Base-by-base conservation (phyloP, 116 monocot genomes). In the Posidonia oceanica region DNA sequence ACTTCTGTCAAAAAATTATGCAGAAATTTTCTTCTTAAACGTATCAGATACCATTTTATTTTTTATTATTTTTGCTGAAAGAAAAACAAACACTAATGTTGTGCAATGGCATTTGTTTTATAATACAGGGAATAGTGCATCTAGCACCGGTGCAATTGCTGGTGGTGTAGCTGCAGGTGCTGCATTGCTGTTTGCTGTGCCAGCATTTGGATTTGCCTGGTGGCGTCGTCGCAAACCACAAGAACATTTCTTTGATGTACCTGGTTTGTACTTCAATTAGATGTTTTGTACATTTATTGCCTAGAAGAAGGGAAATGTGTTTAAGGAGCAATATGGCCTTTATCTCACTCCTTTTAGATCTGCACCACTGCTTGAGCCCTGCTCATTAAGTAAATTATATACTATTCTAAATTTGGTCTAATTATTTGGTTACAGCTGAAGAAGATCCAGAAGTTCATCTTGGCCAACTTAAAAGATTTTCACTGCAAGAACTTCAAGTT, bases 371-470 rank as follows among this genome's bases (percentile, higher is more conserved):
- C 42, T 42, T 42, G 8, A 42, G 42, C 42, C 4, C 42, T 42
- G 8, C 42, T 42, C 8, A 2, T 5, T 42, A 42, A 42, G 8
- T 42, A 42, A 42, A 5, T 3, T 42, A 42, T 42, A 42, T 8
- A 57, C 57, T 10, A 17, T 57, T 18, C 16, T 57, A 57, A 57
- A 57, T 57, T 15, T 64, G 64, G 22, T 38, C 8, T 15, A 38
- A 39, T 38, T 15, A 64, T 64, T 6, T 40, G 14, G 12, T 62
- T 39, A 57, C 83, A 93, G 93, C 89, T 63, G 93, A 89, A 75
- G 89, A 89, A 70, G 93, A 89, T 73, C 84, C 93, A 39, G 93
- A 93, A 71, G 93, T 89, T 63, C 93, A 89, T 78, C 71, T 89
- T 42, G 89, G 93, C 41, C 89, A 93, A 80, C 86, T 93, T 41